Percentiles rank a stretch among this genome's conserved stretches.
Conservation (phyloP, 2,329 filamentous ascomycete species). For the Calonectria hawksworthii region DNA sequence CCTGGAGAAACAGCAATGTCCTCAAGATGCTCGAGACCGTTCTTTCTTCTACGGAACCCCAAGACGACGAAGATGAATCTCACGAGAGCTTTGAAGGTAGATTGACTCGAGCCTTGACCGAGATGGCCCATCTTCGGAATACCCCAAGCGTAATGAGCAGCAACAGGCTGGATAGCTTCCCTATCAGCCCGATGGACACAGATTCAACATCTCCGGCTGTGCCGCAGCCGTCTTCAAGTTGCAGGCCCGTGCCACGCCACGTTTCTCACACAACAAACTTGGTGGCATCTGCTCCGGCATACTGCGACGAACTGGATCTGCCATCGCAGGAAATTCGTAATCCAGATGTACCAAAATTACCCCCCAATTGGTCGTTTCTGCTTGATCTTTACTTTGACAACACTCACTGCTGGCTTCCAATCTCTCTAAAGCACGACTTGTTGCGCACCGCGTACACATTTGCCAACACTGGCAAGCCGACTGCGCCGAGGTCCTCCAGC, state of each 20-base stretch:
- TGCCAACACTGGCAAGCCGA: background rate
- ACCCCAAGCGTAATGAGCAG: background rate
- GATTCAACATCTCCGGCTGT: slow-evolving; percentile 3
- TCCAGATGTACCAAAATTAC: background rate
- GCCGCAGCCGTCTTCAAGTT: background rate
- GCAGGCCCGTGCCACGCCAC: background rate
- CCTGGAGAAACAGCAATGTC: slow-evolving; percentile 18
- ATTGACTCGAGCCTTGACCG: slow-evolving; percentile 8
- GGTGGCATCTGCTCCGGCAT: background rate
- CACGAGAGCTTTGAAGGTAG: slow-evolving; percentile 10
- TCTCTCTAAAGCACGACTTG: slow-evolving; percentile 24
- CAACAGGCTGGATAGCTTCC: background rate
- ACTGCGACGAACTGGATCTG: background rate
- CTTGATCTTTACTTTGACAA: slow-evolving; percentile 23
- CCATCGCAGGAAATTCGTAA: background rate
- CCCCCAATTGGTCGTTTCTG: slow-evolving; percentile 18
- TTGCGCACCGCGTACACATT: slow-evolving; percentile 23
- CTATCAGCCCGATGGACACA: slow-evolving; percentile 9
- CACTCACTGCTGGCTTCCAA: slow-evolving; percentile 31
- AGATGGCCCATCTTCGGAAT: background rate
- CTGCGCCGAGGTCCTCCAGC: background rate
- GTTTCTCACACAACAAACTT: background rate
- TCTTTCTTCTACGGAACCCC: background rate
- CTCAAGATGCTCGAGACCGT: slow-evolving; percentile 11
- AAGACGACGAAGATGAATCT: slow-evolving; percentile 24